Evolutionary conservation across 2,329 filamentous ascomycete species (phyloP).

Genomic region (Monilinia fructigena): DNA sequence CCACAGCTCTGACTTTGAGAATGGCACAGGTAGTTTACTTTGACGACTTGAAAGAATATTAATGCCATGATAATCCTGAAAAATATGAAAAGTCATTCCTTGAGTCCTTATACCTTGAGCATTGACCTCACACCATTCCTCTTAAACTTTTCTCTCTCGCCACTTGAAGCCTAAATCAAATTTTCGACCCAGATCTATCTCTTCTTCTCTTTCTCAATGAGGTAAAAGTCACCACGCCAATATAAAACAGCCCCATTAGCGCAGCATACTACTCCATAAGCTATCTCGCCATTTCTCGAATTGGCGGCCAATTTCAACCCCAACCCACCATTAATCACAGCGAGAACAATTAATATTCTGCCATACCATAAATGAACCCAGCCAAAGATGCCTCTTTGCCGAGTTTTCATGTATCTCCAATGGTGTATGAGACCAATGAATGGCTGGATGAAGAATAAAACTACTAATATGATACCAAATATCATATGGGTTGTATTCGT

Average conservation of each 20-base stretch:
- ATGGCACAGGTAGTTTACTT: too few species aligned
- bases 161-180: constrained; percentile 25
- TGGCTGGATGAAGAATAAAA: constrained; percentile 57
- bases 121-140: too few species aligned
- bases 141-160: too few species aligned
- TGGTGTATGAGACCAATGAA: constrained; percentile 59
- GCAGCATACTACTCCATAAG: constrained; percentile 57
- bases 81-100: too few species aligned
- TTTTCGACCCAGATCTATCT: not conserved
- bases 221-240: constrained; percentile 34
- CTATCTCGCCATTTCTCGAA: constrained; percentile 46
- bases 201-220: constrained; percentile 14
- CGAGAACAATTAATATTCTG: constrained; percentile 55
- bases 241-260: constrained; percentile 49
- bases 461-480: constrained; percentile 55
- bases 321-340: constrained; percentile 62
- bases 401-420: constrained; percentile 49
- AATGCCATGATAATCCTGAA: too few species aligned
- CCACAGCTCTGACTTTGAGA: too few species aligned
- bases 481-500: constrained; percentile 54
- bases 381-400: constrained; percentile 51
- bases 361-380: constrained; percentile 63
- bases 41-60: too few species aligned
- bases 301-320: constrained; percentile 53
- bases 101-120: too few species aligned